Percentiles rank a stretch among this genome's conserved stretches.
phyloP scores from a whole-genome alignment of 2,329 filamentous ascomycete species.

The Periconia sp. region DNA sequence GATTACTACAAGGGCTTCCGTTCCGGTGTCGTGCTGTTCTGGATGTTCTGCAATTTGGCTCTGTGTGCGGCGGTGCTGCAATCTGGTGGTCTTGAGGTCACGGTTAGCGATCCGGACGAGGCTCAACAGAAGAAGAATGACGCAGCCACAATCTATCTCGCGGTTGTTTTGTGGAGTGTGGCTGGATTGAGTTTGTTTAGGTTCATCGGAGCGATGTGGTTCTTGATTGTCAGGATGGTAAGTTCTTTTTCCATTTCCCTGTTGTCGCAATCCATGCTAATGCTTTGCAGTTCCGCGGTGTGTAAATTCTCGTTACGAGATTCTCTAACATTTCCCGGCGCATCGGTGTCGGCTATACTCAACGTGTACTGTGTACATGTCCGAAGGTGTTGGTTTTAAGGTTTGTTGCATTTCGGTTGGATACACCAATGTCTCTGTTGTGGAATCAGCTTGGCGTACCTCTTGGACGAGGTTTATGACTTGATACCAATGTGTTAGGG shows the following conservation, averaged over 20 bases:
- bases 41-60: conserved; percentile 96
- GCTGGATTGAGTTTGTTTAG: conserved; percentile 83
- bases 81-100: conserved; percentile 75
- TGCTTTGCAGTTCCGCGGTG: conserved; percentile 56
- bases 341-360: too few species aligned
- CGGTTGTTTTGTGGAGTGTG: conserved; percentile 86
- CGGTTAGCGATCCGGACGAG: conserved; percentile 45
- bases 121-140: conserved; percentile 54
- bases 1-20: conserved; percentile 98
- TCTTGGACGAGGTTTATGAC: conserved; percentile 15
- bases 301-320: conserved; percentile 47
- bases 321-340: too few species aligned
- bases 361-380: too few species aligned
- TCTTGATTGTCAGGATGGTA: conserved; percentile 69
- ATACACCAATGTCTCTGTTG: not conserved
- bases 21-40: conserved; percentile 86
- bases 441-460: not conserved
- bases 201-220: conserved; percentile 88
- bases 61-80: conserved; percentile 86
- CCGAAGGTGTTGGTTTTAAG: not conserved
- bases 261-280: conserved; percentile 30
- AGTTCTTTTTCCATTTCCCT: conserved; percentile 18
- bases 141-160: conserved; percentile 82
- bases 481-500: conserved; percentile 25
- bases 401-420: too few species aligned